Evolutionary conservation across 2,329 filamentous ascomycete species (phyloP).

Genomic region (Scedosporium dehoogii): DNA sequence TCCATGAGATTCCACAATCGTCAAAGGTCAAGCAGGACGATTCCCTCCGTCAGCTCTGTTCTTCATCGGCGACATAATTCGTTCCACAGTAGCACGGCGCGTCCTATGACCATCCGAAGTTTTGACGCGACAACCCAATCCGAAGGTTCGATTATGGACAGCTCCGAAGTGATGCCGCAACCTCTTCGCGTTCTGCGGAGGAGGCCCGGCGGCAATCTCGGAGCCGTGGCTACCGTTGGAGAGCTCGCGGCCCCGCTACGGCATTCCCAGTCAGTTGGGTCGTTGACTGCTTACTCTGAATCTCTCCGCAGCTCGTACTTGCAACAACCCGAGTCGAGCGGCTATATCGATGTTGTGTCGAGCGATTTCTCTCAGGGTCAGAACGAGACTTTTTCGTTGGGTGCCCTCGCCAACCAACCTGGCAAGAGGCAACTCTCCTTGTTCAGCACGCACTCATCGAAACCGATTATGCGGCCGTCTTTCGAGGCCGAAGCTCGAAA

Average conservation of each 20-base stretch:
- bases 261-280: constrained; percentile 48
- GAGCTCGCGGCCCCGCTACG: constrained; percentile 45
- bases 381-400: constrained; percentile 44
- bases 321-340: constrained; percentile 18
- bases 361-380: constrained; percentile 29
- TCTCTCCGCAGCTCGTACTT: constrained; percentile 50
- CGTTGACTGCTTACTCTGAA: constrained; percentile 49
- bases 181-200: constrained; percentile 58
- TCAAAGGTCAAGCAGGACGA: constrained; percentile 37
- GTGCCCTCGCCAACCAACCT: constrained; percentile 39
- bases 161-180: constrained; percentile 24
- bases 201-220: constrained; percentile 65
- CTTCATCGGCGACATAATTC: constrained; percentile 49
- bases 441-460: constrained; percentile 53
- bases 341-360: constrained; percentile 33
- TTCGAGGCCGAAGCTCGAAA: constrained; percentile 85
- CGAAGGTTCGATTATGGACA: constrained; percentile 28
- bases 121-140: constrained; percentile 52
- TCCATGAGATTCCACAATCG: constrained; percentile 24
- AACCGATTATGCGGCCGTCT: constrained; percentile 57
- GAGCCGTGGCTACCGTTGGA: constrained; percentile 55
- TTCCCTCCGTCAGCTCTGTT: constrained; percentile 38
- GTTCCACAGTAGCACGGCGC: constrained; percentile 44
- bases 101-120: constrained; percentile 43
- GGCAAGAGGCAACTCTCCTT: constrained; percentile 34